Conservation (phyloP, 305 asterid species). For the Solanum chacoense region DNA sequence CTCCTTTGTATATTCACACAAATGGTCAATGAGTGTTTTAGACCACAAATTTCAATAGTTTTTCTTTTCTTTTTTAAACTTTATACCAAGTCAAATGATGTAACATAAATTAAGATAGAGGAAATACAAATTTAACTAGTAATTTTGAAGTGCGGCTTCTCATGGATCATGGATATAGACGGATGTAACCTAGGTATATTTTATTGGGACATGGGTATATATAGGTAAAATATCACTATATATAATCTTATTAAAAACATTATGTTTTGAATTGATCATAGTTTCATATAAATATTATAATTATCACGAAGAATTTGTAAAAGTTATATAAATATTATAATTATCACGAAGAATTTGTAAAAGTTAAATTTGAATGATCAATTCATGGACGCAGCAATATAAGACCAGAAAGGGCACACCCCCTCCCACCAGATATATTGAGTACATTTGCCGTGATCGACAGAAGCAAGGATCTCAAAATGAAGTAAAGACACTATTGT, state of each 20-base stretch:
- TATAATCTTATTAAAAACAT: background rate
- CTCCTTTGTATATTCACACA: background rate
- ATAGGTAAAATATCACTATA: background rate
- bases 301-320: background rate
- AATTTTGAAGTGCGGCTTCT: background rate
- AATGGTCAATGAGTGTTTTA: background rate
- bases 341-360: background rate
- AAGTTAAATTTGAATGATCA: background rate
- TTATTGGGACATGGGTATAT: background rate
- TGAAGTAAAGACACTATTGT: conserved; percentile 5
- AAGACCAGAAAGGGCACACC: background rate
- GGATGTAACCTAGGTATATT: background rate
- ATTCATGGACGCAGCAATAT: background rate
- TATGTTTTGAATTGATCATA: background rate
- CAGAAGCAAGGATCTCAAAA: conserved; percentile 41
- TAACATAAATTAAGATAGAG: no score
- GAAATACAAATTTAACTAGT: background rate
- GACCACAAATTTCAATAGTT: background rate
- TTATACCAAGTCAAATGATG: background rate
- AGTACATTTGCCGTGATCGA: conserved; percentile 41
- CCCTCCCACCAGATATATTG: conserved; percentile 3
- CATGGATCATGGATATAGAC: background rate
- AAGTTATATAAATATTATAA: background rate
- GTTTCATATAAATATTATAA: background rate
- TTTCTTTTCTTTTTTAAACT: no score